Conservation (phyloP, 345 rosid genomes). For the Citrus maxima region DNA sequence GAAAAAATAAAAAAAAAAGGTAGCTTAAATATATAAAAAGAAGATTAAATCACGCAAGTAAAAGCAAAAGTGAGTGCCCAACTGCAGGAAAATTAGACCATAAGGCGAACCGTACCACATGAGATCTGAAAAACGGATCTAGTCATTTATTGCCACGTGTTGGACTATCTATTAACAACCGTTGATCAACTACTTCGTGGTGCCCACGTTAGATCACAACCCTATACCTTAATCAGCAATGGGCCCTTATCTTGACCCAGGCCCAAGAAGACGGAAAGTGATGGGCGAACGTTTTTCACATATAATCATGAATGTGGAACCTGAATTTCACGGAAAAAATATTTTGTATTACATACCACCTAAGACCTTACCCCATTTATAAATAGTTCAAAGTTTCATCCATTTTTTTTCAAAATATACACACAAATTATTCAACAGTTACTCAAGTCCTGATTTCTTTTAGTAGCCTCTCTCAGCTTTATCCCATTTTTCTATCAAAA, state of each 20-base stretch:
- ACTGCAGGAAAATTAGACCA: not conserved
- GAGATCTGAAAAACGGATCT: not conserved
- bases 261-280: not conserved
- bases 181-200: too few species aligned
- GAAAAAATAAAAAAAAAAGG: too few species aligned
- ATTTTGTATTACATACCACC: not conserved
- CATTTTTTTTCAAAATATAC: not conserved
- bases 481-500: not conserved
- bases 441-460: not conserved
- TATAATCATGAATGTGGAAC: not conserved
- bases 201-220: too few species aligned
- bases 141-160: not conserved
- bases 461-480: not conserved
- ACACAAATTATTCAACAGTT: not conserved
- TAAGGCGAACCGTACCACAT: not conserved
- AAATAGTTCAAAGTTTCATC: not conserved
- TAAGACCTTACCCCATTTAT: not conserved
- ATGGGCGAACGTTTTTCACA: not conserved
- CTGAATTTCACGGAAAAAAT: not conserved
- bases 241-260: not conserved
- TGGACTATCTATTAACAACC: not conserved
- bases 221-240: not conserved
- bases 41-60: too few species aligned
- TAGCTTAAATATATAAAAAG: too few species aligned
- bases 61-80: slow-evolving; percentile 6